Evolutionary conservation across 345 rosid genomes (phyloP), one percentile per base, ranked within the genome.

Genomic region (Brassica napus): DNA sequence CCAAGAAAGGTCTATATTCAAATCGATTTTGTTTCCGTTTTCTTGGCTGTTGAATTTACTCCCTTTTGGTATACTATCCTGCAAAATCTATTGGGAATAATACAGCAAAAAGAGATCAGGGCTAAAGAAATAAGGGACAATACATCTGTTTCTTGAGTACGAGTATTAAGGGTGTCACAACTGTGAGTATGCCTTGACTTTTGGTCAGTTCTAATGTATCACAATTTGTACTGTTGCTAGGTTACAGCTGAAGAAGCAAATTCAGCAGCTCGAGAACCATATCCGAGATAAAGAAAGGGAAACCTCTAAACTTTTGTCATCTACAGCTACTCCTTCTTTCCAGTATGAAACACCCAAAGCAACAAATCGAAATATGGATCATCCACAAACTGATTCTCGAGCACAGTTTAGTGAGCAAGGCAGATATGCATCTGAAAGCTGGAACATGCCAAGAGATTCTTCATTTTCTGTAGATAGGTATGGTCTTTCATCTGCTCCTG

Each of bases 161-260:
- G 9, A 37, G 60, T 54, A 16, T 28, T 63, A 23, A 5, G 59
- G 14, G 76, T 57, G 44, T 54, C 65, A 69, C 23, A 30, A 62
- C 52, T 75, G 39, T 30, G 44, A 21, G 77, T 64, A 65, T 31
- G 42, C 71, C 64, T 81, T 77, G 71, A 71, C 75, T 28, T 49
- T 65, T 49, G 1, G 65, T 44, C 72, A 39, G 63, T 30, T 67
- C 65, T 78, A 31, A 72, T 72, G 74, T 72, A 47, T 77, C 28
- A 80, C 67, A 80, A 42, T 73, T 72, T n/a, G n/a, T n/a, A n/a
- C n/a, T n/a, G n/a, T 75, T 81, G 55, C 69, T 82, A 91, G 97
- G 92, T 82, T 87, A 77, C 86, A 78, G 73, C 86, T 95, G 79
- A 95, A 90, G 76, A 93, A 90, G 82, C 91, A 91, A 81, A 87